Percentiles rank a stretch among this genome's conserved stretches.
phyloP scores from a whole-genome alignment of 2,329 filamentous ascomycete genomes.

The Monosporascus ibericus region DNA sequence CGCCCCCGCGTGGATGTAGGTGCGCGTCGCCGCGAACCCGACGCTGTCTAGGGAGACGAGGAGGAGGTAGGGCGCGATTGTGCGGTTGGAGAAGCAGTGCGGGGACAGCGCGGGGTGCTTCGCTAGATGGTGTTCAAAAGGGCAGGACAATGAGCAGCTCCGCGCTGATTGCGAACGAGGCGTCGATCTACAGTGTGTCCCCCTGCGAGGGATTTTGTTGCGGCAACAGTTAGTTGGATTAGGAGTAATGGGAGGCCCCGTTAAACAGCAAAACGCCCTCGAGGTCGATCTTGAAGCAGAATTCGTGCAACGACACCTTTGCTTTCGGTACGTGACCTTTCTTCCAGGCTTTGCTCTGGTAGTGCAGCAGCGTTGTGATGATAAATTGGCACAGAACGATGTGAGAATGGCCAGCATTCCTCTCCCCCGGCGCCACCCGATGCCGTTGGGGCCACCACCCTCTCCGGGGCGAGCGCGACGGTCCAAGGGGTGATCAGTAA shows the following conservation, averaged over 20 bases:
- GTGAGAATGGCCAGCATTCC: constrained; percentile 51
- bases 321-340: constrained; percentile 31
- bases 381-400: constrained; percentile 44
- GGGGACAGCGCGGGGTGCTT: constrained; percentile 39
- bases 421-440: constrained; percentile 51
- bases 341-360: constrained; percentile 42
- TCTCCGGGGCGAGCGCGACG: too few species aligned
- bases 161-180: constrained; percentile 36
- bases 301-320: constrained; percentile 23
- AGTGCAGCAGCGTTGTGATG: constrained; percentile 40
- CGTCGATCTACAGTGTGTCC: constrained; percentile 39
- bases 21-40: constrained; percentile 38
- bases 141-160: constrained; percentile 35
- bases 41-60: constrained; percentile 36
- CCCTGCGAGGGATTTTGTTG: constrained; percentile 33
- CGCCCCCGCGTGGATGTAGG: constrained; percentile 42
- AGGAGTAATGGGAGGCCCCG: constrained; percentile 41
- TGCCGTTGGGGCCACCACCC: constrained; percentile 7
- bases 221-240: constrained; percentile 40
- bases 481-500: too few species aligned
- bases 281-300: constrained; percentile 32
- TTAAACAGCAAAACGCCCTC: constrained; percentile 40
- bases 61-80: constrained; percentile 34
- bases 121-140: constrained; percentile 39
- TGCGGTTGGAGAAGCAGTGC: constrained; percentile 36